Evolutionary conservation across 768 basidiomycete genomes (phyloP), one percentile per base, ranked within the genome.

Genomic region (Lactarius evosmus): DNA sequence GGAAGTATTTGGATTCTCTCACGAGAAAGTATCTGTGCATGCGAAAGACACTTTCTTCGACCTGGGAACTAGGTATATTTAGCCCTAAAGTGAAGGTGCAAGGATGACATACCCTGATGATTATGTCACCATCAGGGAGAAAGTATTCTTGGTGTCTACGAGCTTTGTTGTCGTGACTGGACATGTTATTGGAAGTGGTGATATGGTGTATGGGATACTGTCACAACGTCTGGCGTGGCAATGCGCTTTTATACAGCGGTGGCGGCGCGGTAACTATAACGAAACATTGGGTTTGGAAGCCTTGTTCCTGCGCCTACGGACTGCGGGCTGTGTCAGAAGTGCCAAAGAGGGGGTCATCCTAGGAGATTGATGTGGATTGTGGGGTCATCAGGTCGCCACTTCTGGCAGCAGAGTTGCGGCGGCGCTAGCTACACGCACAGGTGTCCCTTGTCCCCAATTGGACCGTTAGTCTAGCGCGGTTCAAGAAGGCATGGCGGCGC

Each of bases 11-110:
- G 0, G 86, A 87, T 56, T 89, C 86, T 0, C 87, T 76, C n/a
- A 79, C 77, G 41, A 89, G 86, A 56, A 88, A 87, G 52, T 82
- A 83, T 0, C 81, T 77, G 62, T 88, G 86, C 0, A 89, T 78
- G 1, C 80, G 75, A 66, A 85, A 89, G 0, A 82, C 74, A 5
- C 77, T 72, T 58, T 84, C 79, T 56, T 85, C 84, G 16, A 83
- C 83, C 87, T 88, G 22, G 41, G 8, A 14, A 44, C 44, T n/a
- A 9, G 11, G 38, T 17, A 40, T 17, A 38, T 19, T 69, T 22
- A 58, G 29, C 7, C 11, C 17, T 22, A 29, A 30, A 3, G 16
- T 30, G 36, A 41, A 38, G 29, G 41, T 19, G 41, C 2, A 33
- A 30, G 9, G 2, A n/a, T 33, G n/a, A 9, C 54, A 3, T n/a